Percentiles rank a stretch among this genome's conserved stretches.
phyloP scores from a whole-genome alignment of 495 filamentous ascomycete genomes.

The Penicillium coffeae region DNA sequence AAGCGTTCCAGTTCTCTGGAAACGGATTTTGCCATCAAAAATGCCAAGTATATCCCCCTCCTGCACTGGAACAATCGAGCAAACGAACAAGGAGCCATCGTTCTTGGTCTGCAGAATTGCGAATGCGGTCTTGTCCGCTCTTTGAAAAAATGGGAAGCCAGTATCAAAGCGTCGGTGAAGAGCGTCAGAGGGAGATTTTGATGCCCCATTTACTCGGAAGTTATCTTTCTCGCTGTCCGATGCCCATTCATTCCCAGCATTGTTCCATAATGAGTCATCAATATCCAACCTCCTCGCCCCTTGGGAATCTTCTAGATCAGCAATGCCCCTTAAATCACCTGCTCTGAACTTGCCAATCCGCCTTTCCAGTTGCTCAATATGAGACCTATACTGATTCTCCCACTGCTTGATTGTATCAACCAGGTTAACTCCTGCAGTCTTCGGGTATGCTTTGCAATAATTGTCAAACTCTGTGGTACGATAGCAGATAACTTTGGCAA shows the following conservation, averaged over 20 bases:
- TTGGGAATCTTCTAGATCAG: slow-evolving; percentile 3
- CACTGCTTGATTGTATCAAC: slow-evolving; percentile 10
- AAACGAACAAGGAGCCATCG: slow-evolving; percentile 6
- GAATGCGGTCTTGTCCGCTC: slow-evolving; percentile 17
- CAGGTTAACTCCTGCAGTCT: slow-evolving; percentile 8
- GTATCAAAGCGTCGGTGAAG: too few species aligned
- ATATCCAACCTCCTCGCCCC: slow-evolving; percentile 9
- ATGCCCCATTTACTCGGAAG: slow-evolving; percentile 1
- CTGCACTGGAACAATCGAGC: slow-evolving; percentile 9
- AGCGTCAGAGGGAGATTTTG: slow-evolving; percentile 3
- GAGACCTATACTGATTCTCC: slow-evolving; percentile 12
- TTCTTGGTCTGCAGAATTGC: slow-evolving; percentile 11
- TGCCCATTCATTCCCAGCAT: slow-evolving; percentile 10
- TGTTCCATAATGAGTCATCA: slow-evolving; percentile 10
- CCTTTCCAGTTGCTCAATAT: slow-evolving; percentile 20
- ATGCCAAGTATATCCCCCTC: slow-evolving; percentile 19
- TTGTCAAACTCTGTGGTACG: slow-evolving; percentile 19
- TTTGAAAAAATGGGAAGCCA: too few species aligned
- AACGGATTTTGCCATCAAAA: slow-evolving; percentile 19
- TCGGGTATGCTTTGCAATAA: slow-evolving; percentile 14
- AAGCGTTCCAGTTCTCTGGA: slow-evolving; percentile 8
- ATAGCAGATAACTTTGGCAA: slow-evolving; percentile 18
- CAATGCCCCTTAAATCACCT: slow-evolving; percentile 1
- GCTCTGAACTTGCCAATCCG: neutral
- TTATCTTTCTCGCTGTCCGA: slow-evolving; percentile 1